These are phyloP conservation scores for Globisporangium cystogenes DNA, from an alignment of 352 stramenopile species.

Conservation along the genomic window DNA sequence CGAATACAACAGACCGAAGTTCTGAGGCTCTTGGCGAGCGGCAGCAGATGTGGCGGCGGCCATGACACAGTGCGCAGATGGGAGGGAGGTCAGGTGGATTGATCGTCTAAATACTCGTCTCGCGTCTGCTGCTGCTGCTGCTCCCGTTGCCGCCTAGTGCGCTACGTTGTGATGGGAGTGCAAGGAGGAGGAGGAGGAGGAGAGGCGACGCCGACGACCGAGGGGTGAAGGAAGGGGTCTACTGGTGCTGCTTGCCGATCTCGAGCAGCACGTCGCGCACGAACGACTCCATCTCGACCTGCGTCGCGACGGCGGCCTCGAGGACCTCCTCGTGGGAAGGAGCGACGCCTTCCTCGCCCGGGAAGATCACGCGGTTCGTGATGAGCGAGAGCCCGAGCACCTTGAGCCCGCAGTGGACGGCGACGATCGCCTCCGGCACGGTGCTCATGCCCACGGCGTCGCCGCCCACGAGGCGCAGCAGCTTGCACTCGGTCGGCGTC, in stretches of 20 bases:
- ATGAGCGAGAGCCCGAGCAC: slow-evolving; percentile 96
- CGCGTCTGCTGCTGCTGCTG: background rate
- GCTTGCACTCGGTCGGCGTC: slow-evolving; percentile 91
- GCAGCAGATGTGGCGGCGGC: no score
- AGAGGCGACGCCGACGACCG: background rate
- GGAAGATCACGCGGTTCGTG: slow-evolving; percentile 92
- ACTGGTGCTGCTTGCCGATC: slow-evolving; percentile 31
- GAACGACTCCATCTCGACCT: slow-evolving; percentile 46
- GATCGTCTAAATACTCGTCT: slow-evolving; percentile 1
- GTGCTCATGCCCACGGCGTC: slow-evolving; percentile 97
- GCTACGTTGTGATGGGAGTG: slow-evolving; percentile 1
- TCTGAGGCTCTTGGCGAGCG: no score
- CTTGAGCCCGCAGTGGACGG: slow-evolving; percentile 92
- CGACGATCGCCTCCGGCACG: slow-evolving; percentile 95
- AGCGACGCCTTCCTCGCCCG: slow-evolving; percentile 69
- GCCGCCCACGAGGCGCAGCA: slow-evolving; percentile 90
- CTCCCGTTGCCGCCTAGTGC: slow-evolving; percentile 1
- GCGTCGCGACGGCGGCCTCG: slow-evolving; percentile 76
- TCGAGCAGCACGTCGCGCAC: slow-evolving; percentile 40
- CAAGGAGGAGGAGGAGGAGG: background rate
- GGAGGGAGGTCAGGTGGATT: no score
- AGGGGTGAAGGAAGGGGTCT: background rate
- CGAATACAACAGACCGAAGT: no score
- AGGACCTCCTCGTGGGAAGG: slow-evolving; percentile 93
- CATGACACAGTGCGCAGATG: no score